Conservation (phyloP, 2,329 filamentous ascomycete genomes). For the Xylariaceae sp. region DNA sequence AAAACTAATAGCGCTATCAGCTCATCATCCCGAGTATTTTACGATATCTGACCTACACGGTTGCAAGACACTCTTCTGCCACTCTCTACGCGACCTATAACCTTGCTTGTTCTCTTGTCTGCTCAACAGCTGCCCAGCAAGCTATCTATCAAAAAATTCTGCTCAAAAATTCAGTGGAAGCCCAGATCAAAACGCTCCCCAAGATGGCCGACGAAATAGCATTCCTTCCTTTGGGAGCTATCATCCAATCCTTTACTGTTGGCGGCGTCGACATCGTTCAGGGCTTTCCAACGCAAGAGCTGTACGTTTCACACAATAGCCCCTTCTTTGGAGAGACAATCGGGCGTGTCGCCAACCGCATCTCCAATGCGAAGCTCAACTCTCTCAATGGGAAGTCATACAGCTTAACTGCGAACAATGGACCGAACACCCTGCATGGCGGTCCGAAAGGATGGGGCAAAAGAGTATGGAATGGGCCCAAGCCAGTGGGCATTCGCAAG, state of each 20-base stretch:
- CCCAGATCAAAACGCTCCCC: too few species aligned
- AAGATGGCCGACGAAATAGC: conserved; percentile 41
- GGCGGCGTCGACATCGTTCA: conserved; percentile 83
- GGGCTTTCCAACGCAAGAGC: conserved; percentile 70
- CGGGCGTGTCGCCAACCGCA: conserved; percentile 78
- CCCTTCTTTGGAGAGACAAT: conserved; percentile 93
- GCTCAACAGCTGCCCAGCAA: too few species aligned
- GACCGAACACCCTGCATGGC: conserved; percentile 70
- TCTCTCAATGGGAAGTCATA: conserved; percentile 69
- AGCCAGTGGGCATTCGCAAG: conserved; percentile 45
- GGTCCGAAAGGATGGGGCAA: conserved; percentile 77
- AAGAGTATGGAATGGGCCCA: conserved; percentile 70
- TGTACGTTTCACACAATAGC: conserved; percentile 70
- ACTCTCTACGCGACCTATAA: too few species aligned
- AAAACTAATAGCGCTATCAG: too few species aligned
- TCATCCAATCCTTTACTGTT: conserved; percentile 76
- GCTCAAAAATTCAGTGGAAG: too few species aligned
- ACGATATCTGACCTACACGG: too few species aligned
- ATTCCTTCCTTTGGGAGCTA: conserved; percentile 72
- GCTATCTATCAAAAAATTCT: too few species aligned
- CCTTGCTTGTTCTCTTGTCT: too few species aligned
- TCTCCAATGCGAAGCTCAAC: conserved; percentile 66
- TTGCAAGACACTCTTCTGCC: too few species aligned
- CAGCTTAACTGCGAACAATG: conserved; percentile 70
- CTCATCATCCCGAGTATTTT: too few species aligned